Evolutionary conservation across 805 yeast genomes (phyloP).

Genomic region (Hanseniaspora jakobsenii): DNA sequence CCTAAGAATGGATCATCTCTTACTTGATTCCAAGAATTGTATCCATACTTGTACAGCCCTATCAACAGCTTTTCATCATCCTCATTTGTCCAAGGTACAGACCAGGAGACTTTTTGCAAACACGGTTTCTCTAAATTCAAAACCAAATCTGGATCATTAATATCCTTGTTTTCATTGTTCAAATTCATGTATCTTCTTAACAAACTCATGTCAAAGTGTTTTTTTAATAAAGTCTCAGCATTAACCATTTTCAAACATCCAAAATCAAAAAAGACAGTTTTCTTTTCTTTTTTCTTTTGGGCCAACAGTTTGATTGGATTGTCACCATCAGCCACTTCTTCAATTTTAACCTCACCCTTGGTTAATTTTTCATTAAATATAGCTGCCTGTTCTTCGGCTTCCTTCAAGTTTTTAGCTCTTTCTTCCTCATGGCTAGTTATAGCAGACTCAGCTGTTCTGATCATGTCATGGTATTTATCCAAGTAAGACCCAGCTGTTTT

Average conservation of each 20-base stretch:
- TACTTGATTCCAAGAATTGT: slow-evolving; percentile 88
- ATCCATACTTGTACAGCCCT: slow-evolving; percentile 87
- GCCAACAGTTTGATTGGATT: slow-evolving; percentile 44
- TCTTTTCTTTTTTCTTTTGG: slow-evolving; percentile 67
- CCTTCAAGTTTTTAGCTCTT: slow-evolving; percentile 42
- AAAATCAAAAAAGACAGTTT: slow-evolving; percentile 80
- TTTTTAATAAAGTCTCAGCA: slow-evolving; percentile 71
- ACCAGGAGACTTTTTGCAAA: slow-evolving; percentile 84
- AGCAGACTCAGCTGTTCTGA: slow-evolving; percentile 46
- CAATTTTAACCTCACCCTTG: slow-evolving; percentile 25
- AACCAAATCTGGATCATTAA: slow-evolving; percentile 40
- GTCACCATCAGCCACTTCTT: slow-evolving; percentile 24
- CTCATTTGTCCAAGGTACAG: slow-evolving; percentile 65
- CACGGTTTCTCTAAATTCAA: slow-evolving; percentile 50
- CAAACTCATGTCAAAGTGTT: slow-evolving; percentile 74
- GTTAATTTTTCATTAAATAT: slow-evolving; percentile 40
- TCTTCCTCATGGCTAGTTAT: slow-evolving; percentile 55
- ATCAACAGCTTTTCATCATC: slow-evolving; percentile 80
- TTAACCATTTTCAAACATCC: slow-evolving; percentile 78
- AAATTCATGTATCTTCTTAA: slow-evolving; percentile 34
- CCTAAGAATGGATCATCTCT: slow-evolving; percentile 91
- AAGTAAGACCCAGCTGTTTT: slow-evolving; percentile 60
- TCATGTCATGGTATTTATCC: slow-evolving; percentile 62
- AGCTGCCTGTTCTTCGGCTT: slow-evolving; percentile 47
- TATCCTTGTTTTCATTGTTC: slow-evolving; percentile 16